phyloP scores from a whole-genome alignment of 1,284 basidiomycete genomes.

The Trichosporon ovoides region DNA sequence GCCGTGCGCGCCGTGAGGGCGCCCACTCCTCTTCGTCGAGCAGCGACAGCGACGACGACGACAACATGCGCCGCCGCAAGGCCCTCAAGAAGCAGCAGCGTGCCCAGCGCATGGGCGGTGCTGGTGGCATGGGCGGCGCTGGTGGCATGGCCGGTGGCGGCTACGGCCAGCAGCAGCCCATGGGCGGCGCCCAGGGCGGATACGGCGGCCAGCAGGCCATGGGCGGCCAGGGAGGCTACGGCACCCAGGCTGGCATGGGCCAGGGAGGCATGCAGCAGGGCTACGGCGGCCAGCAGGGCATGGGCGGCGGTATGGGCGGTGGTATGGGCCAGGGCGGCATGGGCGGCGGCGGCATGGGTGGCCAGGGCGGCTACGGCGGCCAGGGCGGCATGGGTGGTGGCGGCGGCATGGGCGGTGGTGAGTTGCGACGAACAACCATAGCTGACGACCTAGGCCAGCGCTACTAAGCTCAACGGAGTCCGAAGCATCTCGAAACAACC shows the following conservation, averaged over 20 bases:
- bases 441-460: too few relatives aligned
- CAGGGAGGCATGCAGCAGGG: background rate
- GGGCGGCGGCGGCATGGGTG: background rate
- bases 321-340: constrained; percentile 11
- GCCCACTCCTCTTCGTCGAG: constrained; percentile 13
- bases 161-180: too few relatives aligned
- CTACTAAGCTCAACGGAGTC: too few relatives aligned
- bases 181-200: background rate
- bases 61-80: constrained; percentile 11
- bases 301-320: constrained; percentile 4
- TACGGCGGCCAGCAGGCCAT: constrained; percentile 4
- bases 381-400: constrained; percentile 9
- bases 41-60: constrained; percentile 12
- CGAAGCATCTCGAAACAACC: too few relatives aligned
- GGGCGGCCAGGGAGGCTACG: background rate
- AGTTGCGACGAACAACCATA: background rate
- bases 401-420: background rate
- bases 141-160: constrained; percentile 7
- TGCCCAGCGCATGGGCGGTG: background rate
- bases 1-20: constrained; percentile 11
- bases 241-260: background rate
- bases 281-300: background rate
- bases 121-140: constrained; percentile 2
- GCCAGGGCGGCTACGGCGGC: too few relatives aligned
- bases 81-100: constrained; percentile 11